phyloP scores from a whole-genome alignment of 2,329 filamentous ascomycete species.

The Cladophialophora psammophila region DNA sequence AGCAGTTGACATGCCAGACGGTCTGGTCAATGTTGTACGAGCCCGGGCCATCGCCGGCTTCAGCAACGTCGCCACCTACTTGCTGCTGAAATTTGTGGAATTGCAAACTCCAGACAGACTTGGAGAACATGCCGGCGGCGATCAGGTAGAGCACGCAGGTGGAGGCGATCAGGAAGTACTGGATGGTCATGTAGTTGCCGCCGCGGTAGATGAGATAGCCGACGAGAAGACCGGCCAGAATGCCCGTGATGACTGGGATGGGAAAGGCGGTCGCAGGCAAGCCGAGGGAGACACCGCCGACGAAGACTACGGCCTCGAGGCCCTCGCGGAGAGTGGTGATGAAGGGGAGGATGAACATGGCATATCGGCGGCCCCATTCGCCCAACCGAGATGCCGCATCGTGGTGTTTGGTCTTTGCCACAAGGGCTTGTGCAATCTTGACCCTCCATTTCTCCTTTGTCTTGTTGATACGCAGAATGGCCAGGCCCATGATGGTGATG shows the following conservation, averaged over 20 bases:
- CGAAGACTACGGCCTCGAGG: slow-evolving; percentile 84
- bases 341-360: slow-evolving; percentile 86
- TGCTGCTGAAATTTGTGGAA: slow-evolving; percentile 70
- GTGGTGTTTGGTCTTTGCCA: slow-evolving; percentile 58
- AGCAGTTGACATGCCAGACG: slow-evolving; percentile 88
- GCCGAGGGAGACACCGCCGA: slow-evolving; percentile 81
- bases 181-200: slow-evolving; percentile 68
- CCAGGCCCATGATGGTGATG: slow-evolving; percentile 81
- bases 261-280: slow-evolving; percentile 79
- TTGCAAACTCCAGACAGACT: slow-evolving; percentile 78
- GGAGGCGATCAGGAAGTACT: slow-evolving; percentile 78
- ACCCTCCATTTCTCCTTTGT: slow-evolving; percentile 84
- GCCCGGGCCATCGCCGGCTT: slow-evolving; percentile 71
- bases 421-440: slow-evolving; percentile 76
- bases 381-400: slow-evolving; percentile 50
- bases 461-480: slow-evolving; percentile 80
- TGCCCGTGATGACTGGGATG: slow-evolving; percentile 76
- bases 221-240: slow-evolving; percentile 70
- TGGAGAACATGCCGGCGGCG: slow-evolving; percentile 81
- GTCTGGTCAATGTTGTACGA: slow-evolving; percentile 80
- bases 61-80: slow-evolving; percentile 63
- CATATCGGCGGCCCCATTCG: slow-evolving; percentile 74
- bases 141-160: slow-evolving; percentile 86
- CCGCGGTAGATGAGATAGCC: slow-evolving; percentile 82
- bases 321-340: slow-evolving; percentile 85